Percentiles rank a stretch among this genome's conserved stretches.
phyloP scores from a whole-genome alignment of 176 grass and related monocot genomes.

The Leersia perrieri region DNA sequence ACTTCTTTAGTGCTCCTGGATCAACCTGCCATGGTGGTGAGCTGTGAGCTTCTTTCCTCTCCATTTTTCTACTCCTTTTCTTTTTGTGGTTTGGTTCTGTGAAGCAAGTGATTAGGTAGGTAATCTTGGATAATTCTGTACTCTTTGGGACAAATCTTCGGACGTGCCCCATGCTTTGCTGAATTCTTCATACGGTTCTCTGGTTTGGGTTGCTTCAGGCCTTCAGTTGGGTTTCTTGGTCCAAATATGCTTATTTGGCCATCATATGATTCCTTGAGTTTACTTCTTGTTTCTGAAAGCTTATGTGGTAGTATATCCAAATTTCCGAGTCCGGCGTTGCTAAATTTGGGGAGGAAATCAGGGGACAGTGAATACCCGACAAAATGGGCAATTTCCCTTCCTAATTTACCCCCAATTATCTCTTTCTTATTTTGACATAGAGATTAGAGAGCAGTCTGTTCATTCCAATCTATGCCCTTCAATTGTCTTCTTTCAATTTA shows the following conservation, averaged over 20 bases:
- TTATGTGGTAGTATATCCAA: not conserved
- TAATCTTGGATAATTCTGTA: not conserved
- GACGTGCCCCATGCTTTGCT: not conserved
- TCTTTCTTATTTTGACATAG: slow-evolving; percentile 10
- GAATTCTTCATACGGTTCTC: not conserved
- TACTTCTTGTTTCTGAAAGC: not conserved
- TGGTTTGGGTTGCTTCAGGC: not conserved
- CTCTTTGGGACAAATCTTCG: not conserved
- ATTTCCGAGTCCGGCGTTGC: not conserved
- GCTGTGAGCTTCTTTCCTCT: not conserved
- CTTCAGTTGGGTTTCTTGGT: slow-evolving; percentile 7
- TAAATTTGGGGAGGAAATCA: slow-evolving; percentile 26
- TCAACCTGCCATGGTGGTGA: slow-evolving; percentile 36
- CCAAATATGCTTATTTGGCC: not conserved
- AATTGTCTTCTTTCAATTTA: slow-evolving; percentile 3
- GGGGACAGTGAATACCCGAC: not conserved
- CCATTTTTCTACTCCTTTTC: too few species aligned
- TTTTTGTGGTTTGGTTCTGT: not conserved
- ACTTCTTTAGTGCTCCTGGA: slow-evolving; percentile 31
- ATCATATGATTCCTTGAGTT: slow-evolving; percentile 10
- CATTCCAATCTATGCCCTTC: not conserved
- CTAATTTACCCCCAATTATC: not conserved
- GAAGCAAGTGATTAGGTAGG: not conserved
- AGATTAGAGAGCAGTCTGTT: not conserved
- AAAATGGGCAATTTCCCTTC: not conserved